A percentile compares a stretch with the other conserved stretches of the same genome.
phyloP scores from a whole-genome alignment of 176 grass and related monocot genomes.

The Phoenix roebelenii region DNA sequence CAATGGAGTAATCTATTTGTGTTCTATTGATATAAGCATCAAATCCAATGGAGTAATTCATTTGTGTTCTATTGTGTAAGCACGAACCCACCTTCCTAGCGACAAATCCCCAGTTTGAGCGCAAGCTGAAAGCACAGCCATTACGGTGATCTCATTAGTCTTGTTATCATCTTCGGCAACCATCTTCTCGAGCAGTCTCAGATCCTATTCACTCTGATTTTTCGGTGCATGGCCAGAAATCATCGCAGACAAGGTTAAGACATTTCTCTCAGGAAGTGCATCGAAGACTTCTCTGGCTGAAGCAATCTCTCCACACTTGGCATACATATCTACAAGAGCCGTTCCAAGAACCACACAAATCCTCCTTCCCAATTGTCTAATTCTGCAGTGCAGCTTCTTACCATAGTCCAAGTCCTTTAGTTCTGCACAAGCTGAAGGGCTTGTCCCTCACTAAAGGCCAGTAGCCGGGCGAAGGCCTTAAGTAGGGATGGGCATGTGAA shows the following conservation, averaged over 20 bases:
- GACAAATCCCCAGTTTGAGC: background rate
- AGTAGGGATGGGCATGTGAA: background rate
- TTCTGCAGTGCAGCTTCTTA: constrained; percentile 6
- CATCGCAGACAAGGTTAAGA: background rate
- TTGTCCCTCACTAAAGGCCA: background rate
- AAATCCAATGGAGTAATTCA: background rate
- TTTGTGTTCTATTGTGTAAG: background rate
- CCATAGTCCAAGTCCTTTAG: constrained; percentile 2
- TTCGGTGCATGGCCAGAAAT: background rate
- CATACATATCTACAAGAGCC: background rate
- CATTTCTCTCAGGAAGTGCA: background rate
- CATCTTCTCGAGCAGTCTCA: background rate
- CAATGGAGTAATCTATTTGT: background rate
- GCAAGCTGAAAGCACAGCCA: background rate
- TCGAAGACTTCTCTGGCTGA: background rate
- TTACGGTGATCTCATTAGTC: background rate
- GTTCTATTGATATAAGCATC: background rate
- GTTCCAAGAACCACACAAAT: background rate
- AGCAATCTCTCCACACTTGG: background rate
- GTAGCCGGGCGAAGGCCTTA: background rate
- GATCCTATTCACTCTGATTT: background rate
- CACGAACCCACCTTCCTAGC: constrained; percentile 1
- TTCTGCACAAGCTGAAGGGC: background rate
- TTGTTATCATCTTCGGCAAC: background rate
- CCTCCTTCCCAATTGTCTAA: background rate